Base-by-base conservation (phyloP, 257 asterid genomes). In the Nicotiana noctiflora region DNA sequence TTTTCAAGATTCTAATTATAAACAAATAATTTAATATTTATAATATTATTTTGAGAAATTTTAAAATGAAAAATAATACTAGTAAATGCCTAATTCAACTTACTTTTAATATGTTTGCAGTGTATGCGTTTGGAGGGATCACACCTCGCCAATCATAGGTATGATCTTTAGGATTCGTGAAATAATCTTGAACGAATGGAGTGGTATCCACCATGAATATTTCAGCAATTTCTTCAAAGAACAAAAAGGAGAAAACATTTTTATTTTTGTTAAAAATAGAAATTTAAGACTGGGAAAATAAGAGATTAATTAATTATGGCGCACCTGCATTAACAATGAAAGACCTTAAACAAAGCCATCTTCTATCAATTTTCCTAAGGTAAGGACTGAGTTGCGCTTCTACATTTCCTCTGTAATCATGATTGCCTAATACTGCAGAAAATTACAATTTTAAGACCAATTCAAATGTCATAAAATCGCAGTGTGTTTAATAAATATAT, bases 341-440 rank as follows among this genome's bases (percentile, higher is more conserved):
- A 67, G 98, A 94, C 85, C 98, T 91, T 79, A 90, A 82, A 84
- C 98, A 94, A 82, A 94, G 83, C 98, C 97, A 92, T 88, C 98
- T 91, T 62, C 80, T 51, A 49, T 94, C 97, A 19, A 94, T 67
- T 79, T 84, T 86, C 67, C 90, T 83, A 32, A 94, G 97, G 31
- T 65, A 57, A 74, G 90, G 87, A 87, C 97, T 92, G 88, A 94
- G 82, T 81, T 94, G 98, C 1, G 98, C 95, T 82, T 82, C 83
- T 75, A 85, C 89, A 83, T 94, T 85, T n/a, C 98, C 98, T 79
- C 98, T 87, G 32, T 94, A 94, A 77, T 94, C 98, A 84, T 94
- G 98, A 85, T 94, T 94, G 2, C 98, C 98, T 79, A 94, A 81
- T 83, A 94, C 98, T 92, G 97, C 91, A 81, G 6, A 46, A 14